Evolutionary conservation across 441 rosid species (phyloP).

Genomic region (Raphanus hybrid): DNA sequence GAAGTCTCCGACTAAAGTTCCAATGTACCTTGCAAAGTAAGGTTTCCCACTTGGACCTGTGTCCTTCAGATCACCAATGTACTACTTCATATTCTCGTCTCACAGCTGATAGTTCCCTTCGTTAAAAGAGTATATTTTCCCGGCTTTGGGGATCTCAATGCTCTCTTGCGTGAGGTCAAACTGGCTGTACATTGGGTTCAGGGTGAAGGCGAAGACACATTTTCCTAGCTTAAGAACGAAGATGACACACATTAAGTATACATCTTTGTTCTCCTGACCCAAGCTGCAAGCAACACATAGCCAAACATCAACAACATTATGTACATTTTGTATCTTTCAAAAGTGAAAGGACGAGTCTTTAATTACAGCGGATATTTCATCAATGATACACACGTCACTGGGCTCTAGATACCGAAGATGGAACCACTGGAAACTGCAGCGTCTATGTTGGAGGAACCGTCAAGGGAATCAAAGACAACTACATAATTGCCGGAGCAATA

Average conservation of each 20-base stretch:
- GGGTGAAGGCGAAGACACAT: slow-evolving; percentile 79
- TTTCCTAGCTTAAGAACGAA: too few species aligned
- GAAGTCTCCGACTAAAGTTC: too few species aligned
- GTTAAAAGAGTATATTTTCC: slow-evolving; percentile 80
- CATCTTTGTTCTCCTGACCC: slow-evolving; percentile 64
- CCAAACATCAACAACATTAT: background rate
- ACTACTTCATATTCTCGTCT: slow-evolving; percentile 87
- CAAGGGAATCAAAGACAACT: slow-evolving; percentile 87
- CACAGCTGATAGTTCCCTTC: slow-evolving; percentile 86
- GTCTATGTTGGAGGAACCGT: slow-evolving; percentile 93
- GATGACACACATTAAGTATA: slow-evolving; percentile 53
- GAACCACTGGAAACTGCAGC: slow-evolving; percentile 95
- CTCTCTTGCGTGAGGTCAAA: slow-evolving; percentile 83
- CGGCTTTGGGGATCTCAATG: slow-evolving; percentile 78
- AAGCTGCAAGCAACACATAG: slow-evolving; percentile 53
- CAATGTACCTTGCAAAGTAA: too few species aligned
- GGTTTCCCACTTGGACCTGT: too few species aligned
- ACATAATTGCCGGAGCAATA: slow-evolving; percentile 82
- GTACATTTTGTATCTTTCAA: background rate
- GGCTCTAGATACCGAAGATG: slow-evolving; percentile 90
- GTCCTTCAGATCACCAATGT: slow-evolving; percentile 45
- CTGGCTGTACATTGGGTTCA: slow-evolving; percentile 94
- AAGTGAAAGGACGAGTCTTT: background rate
- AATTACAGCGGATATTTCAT: slow-evolving; percentile 55
- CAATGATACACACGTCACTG: slow-evolving; percentile 80